phyloP scores from a whole-genome alignment of 306 rosid genomes.

The Pueraria montana region DNA sequence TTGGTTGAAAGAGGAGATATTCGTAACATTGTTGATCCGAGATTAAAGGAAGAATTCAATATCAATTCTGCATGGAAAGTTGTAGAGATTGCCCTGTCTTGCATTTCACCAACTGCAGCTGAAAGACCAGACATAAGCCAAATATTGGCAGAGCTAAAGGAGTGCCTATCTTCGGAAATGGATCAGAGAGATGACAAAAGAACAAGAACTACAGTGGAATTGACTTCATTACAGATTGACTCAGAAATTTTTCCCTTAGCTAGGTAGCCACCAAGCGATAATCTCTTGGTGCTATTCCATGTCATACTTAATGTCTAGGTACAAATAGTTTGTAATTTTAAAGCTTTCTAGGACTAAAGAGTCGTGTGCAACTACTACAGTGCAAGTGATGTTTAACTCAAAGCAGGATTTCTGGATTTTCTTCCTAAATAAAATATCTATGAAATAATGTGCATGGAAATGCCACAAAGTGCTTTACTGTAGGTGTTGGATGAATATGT shows the following conservation, averaged over 20 bases:
- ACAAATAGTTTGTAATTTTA: not conserved
- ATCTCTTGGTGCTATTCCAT: not conserved
- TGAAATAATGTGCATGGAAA: not conserved
- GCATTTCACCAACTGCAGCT: not conserved
- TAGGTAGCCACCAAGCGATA: not conserved
- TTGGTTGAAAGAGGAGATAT: constrained; percentile 45
- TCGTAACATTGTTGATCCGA: constrained; percentile 41
- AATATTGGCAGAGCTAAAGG: constrained; percentile 42
- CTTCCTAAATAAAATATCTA: not conserved
- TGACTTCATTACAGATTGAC: not conserved
- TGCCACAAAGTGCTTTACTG: not conserved
- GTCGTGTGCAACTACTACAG: not conserved
- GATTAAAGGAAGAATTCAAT: constrained; percentile 44
- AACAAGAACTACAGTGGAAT: not conserved
- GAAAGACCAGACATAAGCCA: constrained; percentile 55
- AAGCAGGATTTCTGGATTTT: not conserved
- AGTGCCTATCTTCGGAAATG: constrained; percentile 46
- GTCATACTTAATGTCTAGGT: not conserved
- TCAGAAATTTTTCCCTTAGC: not conserved
- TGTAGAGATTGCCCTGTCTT: constrained; percentile 47
- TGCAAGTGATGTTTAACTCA: not conserved
- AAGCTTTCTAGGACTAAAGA: not conserved
- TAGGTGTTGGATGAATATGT: not conserved
- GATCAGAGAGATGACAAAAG: not conserved
- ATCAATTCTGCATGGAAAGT: constrained; percentile 44